These are phyloP conservation scores for Scedosporium dehoogii DNA, from an alignment of 2,329 filamentous ascomycete genomes.

Conservation along the genomic window DNA sequence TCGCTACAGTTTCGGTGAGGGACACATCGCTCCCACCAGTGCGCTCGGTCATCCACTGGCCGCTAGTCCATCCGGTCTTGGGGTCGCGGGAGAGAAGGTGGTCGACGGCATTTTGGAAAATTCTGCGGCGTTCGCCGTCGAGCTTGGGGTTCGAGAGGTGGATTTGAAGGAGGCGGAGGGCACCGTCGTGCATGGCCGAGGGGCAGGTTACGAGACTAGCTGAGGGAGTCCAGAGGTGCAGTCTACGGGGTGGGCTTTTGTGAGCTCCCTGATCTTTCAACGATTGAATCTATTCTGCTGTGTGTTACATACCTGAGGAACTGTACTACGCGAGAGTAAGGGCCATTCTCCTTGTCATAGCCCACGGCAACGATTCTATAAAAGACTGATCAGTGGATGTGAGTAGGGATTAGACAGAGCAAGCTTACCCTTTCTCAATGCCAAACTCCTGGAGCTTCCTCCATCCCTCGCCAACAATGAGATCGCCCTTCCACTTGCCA, in stretches of 20 bases:
- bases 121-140: constrained; percentile 21
- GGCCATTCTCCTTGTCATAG: constrained; percentile 7
- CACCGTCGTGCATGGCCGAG: constrained; percentile 34
- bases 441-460: constrained; percentile 11
- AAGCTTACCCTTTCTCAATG: constrained; percentile 7
- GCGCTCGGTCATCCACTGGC: constrained; percentile 71
- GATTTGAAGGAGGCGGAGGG: constrained; percentile 37
- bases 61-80: constrained; percentile 53
- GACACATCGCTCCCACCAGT: constrained; percentile 61
- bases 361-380: constrained; percentile 9
- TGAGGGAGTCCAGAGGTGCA: constrained; percentile 7
- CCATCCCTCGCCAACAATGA: constrained; percentile 11
- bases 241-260: neutral
- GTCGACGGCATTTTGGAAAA: constrained; percentile 41
- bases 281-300: neutral
- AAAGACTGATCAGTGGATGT: neutral
- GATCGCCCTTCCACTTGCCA: constrained; percentile 30
- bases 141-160: constrained; percentile 27
- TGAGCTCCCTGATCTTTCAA: neutral
- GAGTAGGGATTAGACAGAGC: neutral
- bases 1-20: constrained; percentile 52
- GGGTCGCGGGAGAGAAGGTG: constrained; percentile 30
- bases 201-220: constrained; percentile 5
- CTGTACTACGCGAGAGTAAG: constrained; percentile 12
- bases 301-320: constrained; percentile 5